Percentiles rank a stretch among this genome's conserved stretches.
phyloP scores from a whole-genome alignment of 2,329 filamentous ascomycete species.

The Trichoderma koningii region DNA sequence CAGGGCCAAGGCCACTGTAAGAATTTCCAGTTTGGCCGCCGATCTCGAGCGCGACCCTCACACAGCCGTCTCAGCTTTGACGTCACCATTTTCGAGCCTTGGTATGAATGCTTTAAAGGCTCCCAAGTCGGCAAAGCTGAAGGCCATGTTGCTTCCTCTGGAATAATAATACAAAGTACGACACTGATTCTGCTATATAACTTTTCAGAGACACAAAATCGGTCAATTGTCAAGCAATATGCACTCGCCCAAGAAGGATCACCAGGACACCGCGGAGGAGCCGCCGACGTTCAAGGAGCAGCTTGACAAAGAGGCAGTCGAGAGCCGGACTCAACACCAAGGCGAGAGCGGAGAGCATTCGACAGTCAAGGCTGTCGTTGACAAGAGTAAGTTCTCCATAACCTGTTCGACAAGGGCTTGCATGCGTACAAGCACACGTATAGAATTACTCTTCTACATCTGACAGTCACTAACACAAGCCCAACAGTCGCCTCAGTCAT shows the following conservation, averaged over 20 bases:
- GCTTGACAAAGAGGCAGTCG: slow-evolving; percentile 46
- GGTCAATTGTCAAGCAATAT: slow-evolving; percentile 28
- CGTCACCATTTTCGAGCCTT: slow-evolving; percentile 5
- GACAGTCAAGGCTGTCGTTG: neutral
- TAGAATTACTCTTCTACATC: neutral
- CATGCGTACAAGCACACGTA: neutral
- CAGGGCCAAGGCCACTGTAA: neutral
- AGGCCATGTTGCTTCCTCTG: neutral
- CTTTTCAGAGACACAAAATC: slow-evolving; percentile 14
- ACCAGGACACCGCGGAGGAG: neutral
- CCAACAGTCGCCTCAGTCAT: slow-evolving; percentile 47
- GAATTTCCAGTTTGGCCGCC: neutral
- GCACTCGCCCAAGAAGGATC: slow-evolving; percentile 14
- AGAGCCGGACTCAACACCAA: slow-evolving; percentile 33
- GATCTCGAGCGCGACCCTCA: neutral
- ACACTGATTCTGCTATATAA: neutral
- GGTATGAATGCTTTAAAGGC: slow-evolving; percentile 1
- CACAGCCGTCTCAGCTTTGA: slow-evolving; percentile 10
- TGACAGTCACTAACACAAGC: neutral
- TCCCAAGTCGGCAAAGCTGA: neutral
- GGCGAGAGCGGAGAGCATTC: neutral
- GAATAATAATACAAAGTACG: neutral
- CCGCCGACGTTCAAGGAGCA: slow-evolving; percentile 46
- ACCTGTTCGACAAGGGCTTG: neutral
- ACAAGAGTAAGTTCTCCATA: slow-evolving; percentile 23